phyloP scores from a whole-genome alignment of 2,329 filamentous ascomycete genomes.

The Fusarium sp. region DNA sequence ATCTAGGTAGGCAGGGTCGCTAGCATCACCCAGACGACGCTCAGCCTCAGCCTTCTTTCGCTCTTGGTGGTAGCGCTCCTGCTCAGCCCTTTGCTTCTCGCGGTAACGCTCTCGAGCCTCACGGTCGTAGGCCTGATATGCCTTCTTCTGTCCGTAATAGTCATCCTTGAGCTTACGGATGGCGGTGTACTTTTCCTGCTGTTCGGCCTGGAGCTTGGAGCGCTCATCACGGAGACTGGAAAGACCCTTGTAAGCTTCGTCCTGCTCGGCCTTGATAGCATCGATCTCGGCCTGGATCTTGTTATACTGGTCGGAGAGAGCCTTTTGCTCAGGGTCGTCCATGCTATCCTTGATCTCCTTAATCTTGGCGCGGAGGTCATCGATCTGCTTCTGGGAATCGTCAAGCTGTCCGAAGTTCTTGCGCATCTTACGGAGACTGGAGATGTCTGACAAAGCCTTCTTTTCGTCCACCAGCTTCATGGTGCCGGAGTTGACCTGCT shows the following conservation, averaged over 20 bases:
- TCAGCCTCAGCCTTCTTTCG: conserved; percentile 79
- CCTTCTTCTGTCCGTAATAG: conserved; percentile 83
- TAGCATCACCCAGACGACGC: conserved; percentile 80
- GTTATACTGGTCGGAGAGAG: conserved; percentile 85
- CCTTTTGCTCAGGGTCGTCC: conserved; percentile 91
- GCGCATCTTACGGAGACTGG: conserved; percentile 82
- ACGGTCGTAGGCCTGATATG: conserved; percentile 83
- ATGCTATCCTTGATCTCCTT: conserved; percentile 87
- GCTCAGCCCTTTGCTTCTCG: conserved; percentile 83
- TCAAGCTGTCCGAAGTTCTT: conserved; percentile 91
- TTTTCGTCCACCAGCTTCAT: conserved; percentile 98
- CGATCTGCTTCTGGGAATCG: conserved; percentile 85
- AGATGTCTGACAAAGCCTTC: conserved; percentile 87
- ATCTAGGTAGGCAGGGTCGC: conserved; percentile 86
- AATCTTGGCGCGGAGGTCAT: conserved; percentile 85
- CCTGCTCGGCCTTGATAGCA: conserved; percentile 88
- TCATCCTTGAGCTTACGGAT: conserved; percentile 90
- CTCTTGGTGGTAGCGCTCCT: conserved; percentile 74
- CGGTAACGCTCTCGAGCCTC: conserved; percentile 79
- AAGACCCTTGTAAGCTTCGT: conserved; percentile 87
- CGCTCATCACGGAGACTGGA: conserved; percentile 86
- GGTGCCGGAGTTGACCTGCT: conserved; percentile 84
- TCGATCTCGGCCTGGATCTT: conserved; percentile 89
- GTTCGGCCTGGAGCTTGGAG: conserved; percentile 81
- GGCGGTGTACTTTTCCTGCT: conserved; percentile 83